Conservation (phyloP, 192 early-diverging fungal genomes). For the Jimgerdemannia flammicorona region DNA sequence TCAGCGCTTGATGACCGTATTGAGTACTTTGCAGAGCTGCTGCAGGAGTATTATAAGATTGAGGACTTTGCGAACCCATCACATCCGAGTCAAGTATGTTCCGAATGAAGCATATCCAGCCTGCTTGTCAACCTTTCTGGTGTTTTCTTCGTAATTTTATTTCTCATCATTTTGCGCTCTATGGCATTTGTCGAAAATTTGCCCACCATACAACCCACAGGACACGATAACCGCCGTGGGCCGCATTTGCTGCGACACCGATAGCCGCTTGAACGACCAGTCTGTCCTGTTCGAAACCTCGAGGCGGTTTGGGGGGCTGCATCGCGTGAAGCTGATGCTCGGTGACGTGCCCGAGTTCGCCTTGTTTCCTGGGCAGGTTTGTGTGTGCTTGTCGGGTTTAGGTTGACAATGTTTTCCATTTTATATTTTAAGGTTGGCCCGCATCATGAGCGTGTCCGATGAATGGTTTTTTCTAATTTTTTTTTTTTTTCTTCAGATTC, state of each 20-base stretch:
- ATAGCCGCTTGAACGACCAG: slow-evolving; percentile 61
- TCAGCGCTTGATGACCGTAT: slow-evolving; percentile 52
- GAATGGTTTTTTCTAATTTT: not conserved
- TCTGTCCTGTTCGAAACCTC: slow-evolving; percentile 84
- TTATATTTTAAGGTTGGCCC: too few species aligned
- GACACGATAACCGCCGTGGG: slow-evolving; percentile 67
- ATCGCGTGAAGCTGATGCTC: slow-evolving; percentile 64
- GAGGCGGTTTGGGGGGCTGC: slow-evolving; percentile 65
- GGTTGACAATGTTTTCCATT: too few species aligned
- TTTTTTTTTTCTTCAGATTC: not conserved
- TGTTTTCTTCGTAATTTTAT: not conserved
- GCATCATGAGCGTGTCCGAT: too few species aligned
- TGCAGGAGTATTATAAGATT: slow-evolving; percentile 24
- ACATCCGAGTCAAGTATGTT: slow-evolving; percentile 19
- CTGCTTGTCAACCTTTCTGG: too few species aligned
- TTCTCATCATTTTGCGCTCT: too few species aligned
- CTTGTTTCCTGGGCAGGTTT: slow-evolving; percentile 86
- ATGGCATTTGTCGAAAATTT: too few species aligned
- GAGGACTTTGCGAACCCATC: slow-evolving; percentile 30
- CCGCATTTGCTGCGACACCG: slow-evolving; percentile 65
- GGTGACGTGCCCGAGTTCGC: slow-evolving; percentile 51
- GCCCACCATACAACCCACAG: slow-evolving; percentile 37
- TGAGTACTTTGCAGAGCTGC: slow-evolving; percentile 45
- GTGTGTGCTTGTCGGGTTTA: not conserved
- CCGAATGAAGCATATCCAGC: too few species aligned